Evolutionary conservation across 805 yeast species (phyloP).

Genomic region (Saccharomycopsis capsularis): DNA sequence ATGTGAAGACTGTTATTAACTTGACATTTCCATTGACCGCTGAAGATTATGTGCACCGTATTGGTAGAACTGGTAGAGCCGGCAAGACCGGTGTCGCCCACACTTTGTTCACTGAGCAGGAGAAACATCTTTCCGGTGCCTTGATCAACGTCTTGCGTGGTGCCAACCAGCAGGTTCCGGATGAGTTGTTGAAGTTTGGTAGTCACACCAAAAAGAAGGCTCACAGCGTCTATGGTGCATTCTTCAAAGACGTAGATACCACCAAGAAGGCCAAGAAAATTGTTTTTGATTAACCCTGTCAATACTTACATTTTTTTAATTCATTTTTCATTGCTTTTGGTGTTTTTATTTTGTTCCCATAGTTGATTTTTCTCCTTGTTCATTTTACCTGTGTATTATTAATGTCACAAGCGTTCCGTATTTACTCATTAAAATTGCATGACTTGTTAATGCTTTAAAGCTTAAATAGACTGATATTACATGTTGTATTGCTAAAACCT

Average conservation of each 20-base stretch:
- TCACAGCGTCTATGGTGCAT: constrained; percentile 97
- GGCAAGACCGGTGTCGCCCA: constrained; percentile 93
- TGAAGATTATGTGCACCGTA: constrained; percentile 95
- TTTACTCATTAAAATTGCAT: too few relatives aligned
- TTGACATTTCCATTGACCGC: constrained; percentile 94
- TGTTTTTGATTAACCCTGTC: constrained; percentile 66
- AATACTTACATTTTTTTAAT: too few relatives aligned
- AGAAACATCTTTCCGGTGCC: constrained; percentile 93
- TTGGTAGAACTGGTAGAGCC: constrained; percentile 97
- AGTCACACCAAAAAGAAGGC: constrained; percentile 97
- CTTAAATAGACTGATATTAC: too few relatives aligned
- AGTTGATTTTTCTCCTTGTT: too few relatives aligned
- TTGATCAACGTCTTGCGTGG: constrained; percentile 86
- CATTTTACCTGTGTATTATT: too few relatives aligned
- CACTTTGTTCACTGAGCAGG: constrained; percentile 93
- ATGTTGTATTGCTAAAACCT: too few relatives aligned
- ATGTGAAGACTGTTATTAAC: constrained; percentile 91
- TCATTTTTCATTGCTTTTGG: too few relatives aligned
- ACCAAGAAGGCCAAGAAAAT: constrained; percentile 82
- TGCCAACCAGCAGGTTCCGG: constrained; percentile 94
- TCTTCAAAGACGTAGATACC: constrained; percentile 88
- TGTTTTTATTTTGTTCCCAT: too few relatives aligned
- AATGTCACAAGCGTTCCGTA: too few relatives aligned
- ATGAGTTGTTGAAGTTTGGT: constrained; percentile 88
- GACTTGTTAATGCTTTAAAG: too few relatives aligned